Base-by-base conservation (phyloP, 345 rosid genomes). In the Fremontodendron californicum region DNA sequence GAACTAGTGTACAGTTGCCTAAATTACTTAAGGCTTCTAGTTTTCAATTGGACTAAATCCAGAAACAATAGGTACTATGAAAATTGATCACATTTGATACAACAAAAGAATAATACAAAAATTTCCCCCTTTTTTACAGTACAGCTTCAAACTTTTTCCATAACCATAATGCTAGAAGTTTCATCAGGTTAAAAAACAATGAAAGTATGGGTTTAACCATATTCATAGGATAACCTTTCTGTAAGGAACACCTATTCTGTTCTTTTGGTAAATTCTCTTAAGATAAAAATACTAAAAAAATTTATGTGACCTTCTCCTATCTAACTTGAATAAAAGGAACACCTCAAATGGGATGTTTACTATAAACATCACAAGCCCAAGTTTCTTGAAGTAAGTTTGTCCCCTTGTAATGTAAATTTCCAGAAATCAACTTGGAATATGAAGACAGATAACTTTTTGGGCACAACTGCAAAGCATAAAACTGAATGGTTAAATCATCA, bases 381-480 rank as follows among this genome's bases (percentile, higher is more conserved):
- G 78, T 86, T 87, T 87, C 97, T 84, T 69, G 91, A 89, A 78
- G 82, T 78, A 74, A 96, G 91, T 84, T 91, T 93, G 86, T 92
- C 95, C 25, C 99, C 98, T 12, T 77, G 88, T 68, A 96, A 51
- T 12, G 95, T 90, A 39, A 93, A 80, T 73, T 93, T 93, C 98
- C 94, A 92, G 87, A 91, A 82, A 76, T 92, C 90, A 40, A 88
- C 88, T 86, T 88, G 95, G 78, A 93, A 68, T 75, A 86, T 77
- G 78, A 96, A 92, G 71, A 92, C 85, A 21, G 97, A 92, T 45
- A 10, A 78, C 84, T 80, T 93, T 85, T 93, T 92, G 3, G 99
- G 93, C 75, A 96, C 96, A 84, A 90, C 97, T 96, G 89, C 77
- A 80, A 40, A 45, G 35, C 39, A 51, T 19, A 61, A 43, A 54